Evolutionary conservation across 805 yeast genomes (phyloP), one percentile per base, ranked within the genome.

Genomic region (Starmerella roubikii): DNA sequence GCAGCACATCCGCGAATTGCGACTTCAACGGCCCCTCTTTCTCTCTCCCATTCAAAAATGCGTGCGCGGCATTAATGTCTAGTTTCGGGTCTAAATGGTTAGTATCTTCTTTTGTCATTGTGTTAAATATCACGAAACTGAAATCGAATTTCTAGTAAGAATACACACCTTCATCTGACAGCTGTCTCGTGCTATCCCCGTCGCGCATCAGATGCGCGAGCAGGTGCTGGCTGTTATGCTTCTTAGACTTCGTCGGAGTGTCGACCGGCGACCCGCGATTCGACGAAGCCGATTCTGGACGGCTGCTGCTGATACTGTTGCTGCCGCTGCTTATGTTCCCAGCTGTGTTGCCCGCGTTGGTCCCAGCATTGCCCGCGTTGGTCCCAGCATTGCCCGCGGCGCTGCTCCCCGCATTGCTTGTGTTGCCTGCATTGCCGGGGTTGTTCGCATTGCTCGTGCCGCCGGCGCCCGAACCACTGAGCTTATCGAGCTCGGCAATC

Each of bases 201-300:
- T 93, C 93, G 50, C 78, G 77, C 76, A 85, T 77, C 54, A 85
- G 65, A 58, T 84, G 95, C 41, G 75, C 82, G 51, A 85, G 67
- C 53, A 85, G 67, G 54, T 84, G 94, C 30, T 84, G 76, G 43
- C 86, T 78, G 35, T 80, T 74, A 39, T 51, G 52, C 38, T 42
- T 44, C 39, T 44, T 49, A 77, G 65, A 4, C 85, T 85, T 5
- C 85, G 88, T 12, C 37, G 17, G 30, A n/a, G 20, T 15, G 34
- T 8, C 22, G 11, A 39, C 31, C 17, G 39, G 15, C 28, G 24
- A 8, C 28, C 24, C 21, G 30, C 29, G 34, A 25, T 16, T 25
- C 24, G 33, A 30, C 10, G 18, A 15, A 19, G 16, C 19, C 20
- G 35, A 20, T 22, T 7, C 24, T 10, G 24, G 24, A 7, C 10